Percentiles rank a stretch among this genome's conserved stretches.
phyloP scores from a whole-genome alignment of 225 moss, liverwort and hornwort species.

The Asterella californica region DNA sequence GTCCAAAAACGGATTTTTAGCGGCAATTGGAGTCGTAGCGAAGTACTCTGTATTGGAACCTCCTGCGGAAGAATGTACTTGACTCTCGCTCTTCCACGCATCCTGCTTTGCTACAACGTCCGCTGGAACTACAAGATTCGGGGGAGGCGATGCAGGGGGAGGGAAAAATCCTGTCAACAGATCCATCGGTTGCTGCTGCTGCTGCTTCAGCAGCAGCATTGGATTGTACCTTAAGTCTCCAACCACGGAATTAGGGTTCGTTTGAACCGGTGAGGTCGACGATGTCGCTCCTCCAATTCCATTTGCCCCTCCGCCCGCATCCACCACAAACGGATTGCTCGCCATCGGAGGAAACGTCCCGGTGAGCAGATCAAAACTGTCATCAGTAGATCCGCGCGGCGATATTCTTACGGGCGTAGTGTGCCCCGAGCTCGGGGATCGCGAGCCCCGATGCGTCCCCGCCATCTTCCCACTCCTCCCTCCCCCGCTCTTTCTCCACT shows the following conservation, averaged over 20 bases:
- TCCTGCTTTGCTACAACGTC: conserved; percentile 3
- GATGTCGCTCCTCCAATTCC: conserved; percentile 24
- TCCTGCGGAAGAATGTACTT: conserved; percentile 12
- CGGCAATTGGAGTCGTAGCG: conserved; percentile 13
- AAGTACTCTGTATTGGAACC: conserved; percentile 21
- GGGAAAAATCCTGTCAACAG: conserved; percentile 43
- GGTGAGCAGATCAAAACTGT: conserved; percentile 35
- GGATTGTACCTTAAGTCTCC: conserved; percentile 4
- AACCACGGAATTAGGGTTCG: conserved; percentile 12
- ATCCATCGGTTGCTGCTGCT: conserved; percentile 35
- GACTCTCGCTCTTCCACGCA: conserved; percentile 23
- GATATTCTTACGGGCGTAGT: conserved; percentile 10
- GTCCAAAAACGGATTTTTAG: conserved; percentile 33
- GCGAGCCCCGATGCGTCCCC: conserved; percentile 1
- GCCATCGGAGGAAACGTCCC: conserved; percentile 14
- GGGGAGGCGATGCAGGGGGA: conserved; percentile 6
- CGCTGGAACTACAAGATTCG: conserved; percentile 17
- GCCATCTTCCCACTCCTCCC: conserved; percentile 2
- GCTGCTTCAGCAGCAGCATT: conserved; percentile 14
- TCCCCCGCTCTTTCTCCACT: not conserved
- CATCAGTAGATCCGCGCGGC: conserved; percentile 19
- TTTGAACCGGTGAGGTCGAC: not conserved
- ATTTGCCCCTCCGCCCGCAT: not conserved
- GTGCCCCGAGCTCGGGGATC: conserved; percentile 12
- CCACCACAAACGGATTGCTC: conserved; percentile 8